Evolutionary conservation across 1,284 basidiomycete genomes (phyloP).

Genomic region (Cyathus olla): DNA sequence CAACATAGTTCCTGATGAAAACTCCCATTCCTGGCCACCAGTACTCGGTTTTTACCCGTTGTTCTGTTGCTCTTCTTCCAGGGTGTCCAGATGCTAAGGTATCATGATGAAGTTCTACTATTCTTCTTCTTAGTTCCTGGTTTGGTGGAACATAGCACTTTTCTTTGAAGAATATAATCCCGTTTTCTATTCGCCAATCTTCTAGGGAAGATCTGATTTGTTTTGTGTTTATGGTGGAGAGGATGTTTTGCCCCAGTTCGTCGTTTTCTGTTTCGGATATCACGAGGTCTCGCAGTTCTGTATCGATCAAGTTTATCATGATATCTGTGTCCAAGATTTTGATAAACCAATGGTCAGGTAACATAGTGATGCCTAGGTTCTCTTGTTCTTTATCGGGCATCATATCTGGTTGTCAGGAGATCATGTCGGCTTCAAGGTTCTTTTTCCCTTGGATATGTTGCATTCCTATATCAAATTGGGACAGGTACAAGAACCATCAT

Average conservation of each 20-base stretch:
- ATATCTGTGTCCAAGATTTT: too few relatives aligned
- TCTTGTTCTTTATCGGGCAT: neutral
- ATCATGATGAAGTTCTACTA: constrained; percentile 6
- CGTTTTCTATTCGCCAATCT: neutral
- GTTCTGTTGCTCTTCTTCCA: constrained; percentile 12
- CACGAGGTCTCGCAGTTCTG: neutral
- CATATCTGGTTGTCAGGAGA: neutral
- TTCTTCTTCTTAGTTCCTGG: constrained; percentile 6
- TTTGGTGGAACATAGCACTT: constrained; percentile 15
- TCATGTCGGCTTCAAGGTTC: neutral
- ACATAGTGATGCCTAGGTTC: neutral
- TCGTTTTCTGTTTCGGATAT: neutral
- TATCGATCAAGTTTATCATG: neutral
- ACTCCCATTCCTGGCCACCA: constrained; percentile 24
- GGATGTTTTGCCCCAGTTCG: neutral
- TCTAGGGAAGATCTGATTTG: neutral
- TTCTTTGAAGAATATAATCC: constrained; percentile 15
- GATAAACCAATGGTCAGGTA: neutral
- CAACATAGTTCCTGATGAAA: constrained; percentile 26
- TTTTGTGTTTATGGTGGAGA: neutral
- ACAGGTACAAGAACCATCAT: constrained; percentile 1
- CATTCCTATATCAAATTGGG: neutral
- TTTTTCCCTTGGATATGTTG: neutral
- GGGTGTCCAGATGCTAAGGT: constrained; percentile 11
- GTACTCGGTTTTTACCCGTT: constrained; percentile 12